Percentiles rank a stretch among this genome's conserved stretches.
Evolutionary conservation across 148 eudicot species (phyloP).

Genomic region (Silene conica): DNA sequence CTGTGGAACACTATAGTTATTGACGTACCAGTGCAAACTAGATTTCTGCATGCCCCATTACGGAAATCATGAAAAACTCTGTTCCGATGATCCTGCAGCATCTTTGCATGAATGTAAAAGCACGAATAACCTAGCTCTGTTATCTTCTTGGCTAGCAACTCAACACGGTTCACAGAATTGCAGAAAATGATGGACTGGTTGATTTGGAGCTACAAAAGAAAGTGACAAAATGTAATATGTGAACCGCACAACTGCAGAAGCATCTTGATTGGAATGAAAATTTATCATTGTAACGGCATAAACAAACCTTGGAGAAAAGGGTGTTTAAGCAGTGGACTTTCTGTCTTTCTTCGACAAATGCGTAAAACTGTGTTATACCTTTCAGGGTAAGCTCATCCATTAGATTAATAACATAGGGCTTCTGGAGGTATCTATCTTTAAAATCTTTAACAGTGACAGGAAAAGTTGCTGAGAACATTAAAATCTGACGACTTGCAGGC

Average conservation of each 20-base stretch:
- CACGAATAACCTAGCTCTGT: constrained; percentile 92
- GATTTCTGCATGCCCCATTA: constrained; percentile 93
- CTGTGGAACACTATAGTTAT: neutral
- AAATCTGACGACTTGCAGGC: constrained; percentile 63
- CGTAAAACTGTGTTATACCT: constrained; percentile 80
- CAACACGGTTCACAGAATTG: constrained; percentile 92
- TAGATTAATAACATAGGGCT: constrained; percentile 75
- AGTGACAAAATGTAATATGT: neutral
- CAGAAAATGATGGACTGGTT: constrained; percentile 95
- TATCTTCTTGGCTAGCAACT: constrained; percentile 83
- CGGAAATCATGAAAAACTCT: constrained; percentile 91
- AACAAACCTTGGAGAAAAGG: constrained; percentile 84
- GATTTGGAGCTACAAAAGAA: constrained; percentile 73
- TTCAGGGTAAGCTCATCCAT: constrained; percentile 95
- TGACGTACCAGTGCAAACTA: constrained; percentile 83
- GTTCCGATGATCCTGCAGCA: constrained; percentile 93
- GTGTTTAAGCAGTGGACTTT: constrained; percentile 85
- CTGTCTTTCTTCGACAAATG: constrained; percentile 93
- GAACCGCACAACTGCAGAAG: neutral
- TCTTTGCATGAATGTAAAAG: constrained; percentile 89
- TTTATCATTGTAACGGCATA: neutral
- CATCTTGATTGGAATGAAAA: neutral
- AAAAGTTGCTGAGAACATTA: constrained; percentile 93
- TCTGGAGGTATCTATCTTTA: constrained; percentile 63
- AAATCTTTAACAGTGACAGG: constrained; percentile 86